A percentile compares a stretch with the other conserved stretches of the same genome.
phyloP scores from a whole-genome alignment of 2,329 filamentous ascomycete genomes.

The Cordyceps tenuipes region DNA sequence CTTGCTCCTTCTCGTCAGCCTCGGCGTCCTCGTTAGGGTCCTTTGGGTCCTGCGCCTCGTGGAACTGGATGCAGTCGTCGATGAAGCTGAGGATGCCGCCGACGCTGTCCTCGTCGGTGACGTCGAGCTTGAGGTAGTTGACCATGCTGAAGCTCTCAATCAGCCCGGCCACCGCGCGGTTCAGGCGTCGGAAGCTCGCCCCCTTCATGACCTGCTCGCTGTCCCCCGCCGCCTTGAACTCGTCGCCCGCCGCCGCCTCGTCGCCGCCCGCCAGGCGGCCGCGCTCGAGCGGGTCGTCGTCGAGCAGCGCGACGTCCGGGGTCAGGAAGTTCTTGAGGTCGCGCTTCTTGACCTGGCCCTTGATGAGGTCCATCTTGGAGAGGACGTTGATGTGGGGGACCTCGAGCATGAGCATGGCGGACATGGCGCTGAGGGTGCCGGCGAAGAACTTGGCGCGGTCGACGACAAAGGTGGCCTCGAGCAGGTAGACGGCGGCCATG shows the following conservation, averaged over 20 bases:
- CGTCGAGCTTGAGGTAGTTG: slow-evolving; percentile 83
- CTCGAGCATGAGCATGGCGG: slow-evolving; percentile 97
- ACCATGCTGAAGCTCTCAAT: slow-evolving; percentile 99
- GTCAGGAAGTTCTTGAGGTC: slow-evolving; percentile 87
- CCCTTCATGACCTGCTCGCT: slow-evolving; percentile 70
- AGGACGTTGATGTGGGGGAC: slow-evolving; percentile 94
- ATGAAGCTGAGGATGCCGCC: slow-evolving; percentile 80
- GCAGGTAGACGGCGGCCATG: slow-evolving; percentile 86
- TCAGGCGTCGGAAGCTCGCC: slow-evolving; percentile 71
- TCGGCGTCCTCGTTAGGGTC: slow-evolving; percentile 60
- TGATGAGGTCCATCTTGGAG: slow-evolving; percentile 96
- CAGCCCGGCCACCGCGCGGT: slow-evolving; percentile 77
- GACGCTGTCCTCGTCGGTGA: slow-evolving; percentile 86
- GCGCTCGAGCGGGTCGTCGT: slow-evolving; percentile 62
- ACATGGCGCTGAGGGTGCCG: slow-evolving; percentile 93
- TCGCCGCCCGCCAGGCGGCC: slow-evolving; percentile 26
- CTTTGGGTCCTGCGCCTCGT: slow-evolving; percentile 85
- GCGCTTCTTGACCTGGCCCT: slow-evolving; percentile 77
- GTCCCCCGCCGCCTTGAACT: slow-evolving; percentile 53
- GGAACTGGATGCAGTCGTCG: slow-evolving; percentile 87
- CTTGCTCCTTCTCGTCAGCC: slow-evolving; percentile 33
- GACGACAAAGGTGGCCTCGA: slow-evolving; percentile 92
- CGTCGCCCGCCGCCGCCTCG: slow-evolving; percentile 42
- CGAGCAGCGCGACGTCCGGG: slow-evolving; percentile 72
- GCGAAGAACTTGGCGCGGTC: slow-evolving; percentile 97